phyloP scores from a whole-genome alignment of 768 basidiomycete species.

The Terana coerulea region DNA sequence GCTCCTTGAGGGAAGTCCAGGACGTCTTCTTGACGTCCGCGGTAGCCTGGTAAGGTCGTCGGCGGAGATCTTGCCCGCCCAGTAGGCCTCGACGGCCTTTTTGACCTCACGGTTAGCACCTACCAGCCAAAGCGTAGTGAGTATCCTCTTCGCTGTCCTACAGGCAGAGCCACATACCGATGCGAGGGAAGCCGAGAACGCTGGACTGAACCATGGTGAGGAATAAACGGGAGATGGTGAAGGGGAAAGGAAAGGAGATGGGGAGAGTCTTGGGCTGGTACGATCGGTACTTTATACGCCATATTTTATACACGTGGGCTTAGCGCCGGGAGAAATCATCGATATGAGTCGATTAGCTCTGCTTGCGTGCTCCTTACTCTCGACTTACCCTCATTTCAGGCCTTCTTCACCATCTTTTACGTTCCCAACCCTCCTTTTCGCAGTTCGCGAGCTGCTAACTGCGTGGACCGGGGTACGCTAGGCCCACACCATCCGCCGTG shows the following conservation, averaged over 20 bases:
- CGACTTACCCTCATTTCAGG: too few species aligned
- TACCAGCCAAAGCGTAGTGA: constrained; percentile 26
- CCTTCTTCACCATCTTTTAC: too few species aligned
- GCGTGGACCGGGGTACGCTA: too few species aligned
- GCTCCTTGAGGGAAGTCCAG: constrained; percentile 83
- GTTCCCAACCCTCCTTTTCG: too few species aligned
- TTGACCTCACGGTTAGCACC: constrained; percentile 94
- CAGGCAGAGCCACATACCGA: constrained; percentile 34
- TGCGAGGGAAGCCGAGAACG: constrained; percentile 57
- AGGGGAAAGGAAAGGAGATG: constrained; percentile 17
- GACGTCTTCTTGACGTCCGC: constrained; percentile 83
- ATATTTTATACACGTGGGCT: constrained; percentile 9
- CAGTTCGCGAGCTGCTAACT: too few species aligned
- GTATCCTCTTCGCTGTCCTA: neutral
- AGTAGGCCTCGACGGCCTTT: constrained; percentile 98
- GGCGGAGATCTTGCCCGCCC: constrained; percentile 87
- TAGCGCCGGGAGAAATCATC: constrained; percentile 3
- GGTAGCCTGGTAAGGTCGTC: constrained; percentile 84
- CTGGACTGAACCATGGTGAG: constrained; percentile 43
- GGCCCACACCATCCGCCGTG: too few species aligned
- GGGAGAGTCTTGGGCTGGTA: constrained; percentile 9
- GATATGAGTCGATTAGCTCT: constrained; percentile 1
- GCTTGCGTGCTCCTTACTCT: constrained; percentile 6
- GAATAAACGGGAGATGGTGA: constrained; percentile 14
- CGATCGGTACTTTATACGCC: constrained; percentile 3